Percentiles rank a stretch among this genome's conserved stretches.
Conservation (phyloP, 495 filamentous ascomycete species). For the Amniculicola lignicola region DNA sequence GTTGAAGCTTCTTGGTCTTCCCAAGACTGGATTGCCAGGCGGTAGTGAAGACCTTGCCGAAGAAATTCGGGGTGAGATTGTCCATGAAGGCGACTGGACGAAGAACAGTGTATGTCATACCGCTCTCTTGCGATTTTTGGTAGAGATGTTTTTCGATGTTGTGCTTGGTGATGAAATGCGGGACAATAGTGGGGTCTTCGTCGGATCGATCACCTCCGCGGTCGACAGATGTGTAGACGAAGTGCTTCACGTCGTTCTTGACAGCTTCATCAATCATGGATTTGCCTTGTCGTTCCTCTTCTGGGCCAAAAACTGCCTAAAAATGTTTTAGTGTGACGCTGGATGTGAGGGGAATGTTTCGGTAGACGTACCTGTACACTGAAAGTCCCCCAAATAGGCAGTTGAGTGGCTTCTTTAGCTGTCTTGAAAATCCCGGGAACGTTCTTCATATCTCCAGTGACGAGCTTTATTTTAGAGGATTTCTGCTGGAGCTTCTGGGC, state of each 20-base stretch:
- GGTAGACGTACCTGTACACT: constrained; percentile 51
- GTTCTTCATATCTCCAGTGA: constrained; percentile 56
- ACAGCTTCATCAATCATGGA: constrained; percentile 58
- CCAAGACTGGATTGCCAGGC: constrained; percentile 47
- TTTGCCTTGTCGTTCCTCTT: constrained; percentile 62
- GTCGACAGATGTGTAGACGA: constrained; percentile 69
- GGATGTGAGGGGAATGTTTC: too few relatives aligned
- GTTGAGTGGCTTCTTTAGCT: constrained; percentile 45
- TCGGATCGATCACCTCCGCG: constrained; percentile 61
- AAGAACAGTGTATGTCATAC: too few relatives aligned
- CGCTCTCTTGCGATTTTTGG: too few relatives aligned
- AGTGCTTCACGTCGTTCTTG: constrained; percentile 54
- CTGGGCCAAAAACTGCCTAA: too few relatives aligned
- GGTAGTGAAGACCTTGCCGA: constrained; percentile 57
- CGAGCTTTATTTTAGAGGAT: constrained; percentile 49
- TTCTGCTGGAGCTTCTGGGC: constrained; percentile 51
- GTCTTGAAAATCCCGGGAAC: constrained; percentile 52
- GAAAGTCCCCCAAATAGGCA: constrained; percentile 45
- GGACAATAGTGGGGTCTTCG: constrained; percentile 55
- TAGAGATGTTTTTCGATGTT: too few relatives aligned
- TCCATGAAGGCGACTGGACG: constrained; percentile 67
- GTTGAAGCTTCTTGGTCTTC: constrained; percentile 54
- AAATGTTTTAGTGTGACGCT: too few relatives aligned
- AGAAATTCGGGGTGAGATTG: constrained; percentile 55
- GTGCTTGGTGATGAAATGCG: constrained; percentile 63